These are phyloP conservation scores for Erythrobasidium hasegawianum DNA, from an alignment of 1,284 basidiomycete genomes.

Conservation along the genomic window DNA sequence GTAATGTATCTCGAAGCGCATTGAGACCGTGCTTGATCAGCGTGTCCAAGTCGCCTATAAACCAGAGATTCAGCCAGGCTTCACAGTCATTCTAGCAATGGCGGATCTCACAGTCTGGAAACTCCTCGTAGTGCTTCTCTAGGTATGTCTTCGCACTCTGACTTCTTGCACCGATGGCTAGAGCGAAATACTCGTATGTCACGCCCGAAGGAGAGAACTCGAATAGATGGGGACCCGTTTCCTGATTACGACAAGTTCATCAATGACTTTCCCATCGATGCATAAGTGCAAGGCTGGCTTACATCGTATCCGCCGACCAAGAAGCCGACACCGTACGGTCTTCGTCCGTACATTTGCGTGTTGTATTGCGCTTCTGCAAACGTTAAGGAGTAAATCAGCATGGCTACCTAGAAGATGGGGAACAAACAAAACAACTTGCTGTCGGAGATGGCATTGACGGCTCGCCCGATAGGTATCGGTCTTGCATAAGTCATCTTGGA, in stretches of 20 bases:
- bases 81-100: background rate
- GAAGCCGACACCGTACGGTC: conserved; percentile 98
- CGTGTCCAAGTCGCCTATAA: conserved; percentile 66
- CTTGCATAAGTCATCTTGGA: conserved; percentile 93
- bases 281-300: too few relatives aligned
- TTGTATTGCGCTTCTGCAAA: conserved; percentile 89
- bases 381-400: conserved; percentile 12
- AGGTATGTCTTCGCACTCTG: conserved; percentile 99
- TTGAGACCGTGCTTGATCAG: conserved; percentile 87
- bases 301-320: conserved; percentile 91
- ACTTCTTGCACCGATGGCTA: conserved; percentile 97
- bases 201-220: conserved; percentile 98
- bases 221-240: conserved; percentile 91
- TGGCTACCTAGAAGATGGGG: too few relatives aligned
- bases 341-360: conserved; percentile 95
- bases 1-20: conserved; percentile 87
- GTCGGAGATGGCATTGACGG: conserved; percentile 90
- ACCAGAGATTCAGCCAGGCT: background rate
- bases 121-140: conserved; percentile 86
- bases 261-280: too few relatives aligned
- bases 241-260: too few relatives aligned
- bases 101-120: conserved; percentile 66
- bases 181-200: conserved; percentile 96
- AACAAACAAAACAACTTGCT: conserved; percentile 62
- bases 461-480: conserved; percentile 85